These are phyloP conservation scores for Clathrospora elynae DNA, from an alignment of 2,329 filamentous ascomycete species.

Conservation along the genomic window DNA sequence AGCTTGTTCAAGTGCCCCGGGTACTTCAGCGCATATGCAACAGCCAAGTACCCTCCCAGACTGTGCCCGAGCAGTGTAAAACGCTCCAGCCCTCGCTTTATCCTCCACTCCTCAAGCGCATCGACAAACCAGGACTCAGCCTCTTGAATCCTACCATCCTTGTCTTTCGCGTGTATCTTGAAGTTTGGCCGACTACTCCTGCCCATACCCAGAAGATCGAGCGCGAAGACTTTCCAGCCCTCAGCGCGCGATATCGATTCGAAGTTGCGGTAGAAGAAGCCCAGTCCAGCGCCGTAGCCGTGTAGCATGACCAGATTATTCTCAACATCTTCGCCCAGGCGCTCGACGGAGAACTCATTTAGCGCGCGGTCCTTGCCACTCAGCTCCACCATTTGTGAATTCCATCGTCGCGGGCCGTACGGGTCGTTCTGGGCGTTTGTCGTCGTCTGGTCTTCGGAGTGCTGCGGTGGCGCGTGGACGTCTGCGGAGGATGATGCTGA, in stretches of 20 bases:
- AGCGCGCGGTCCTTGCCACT: constrained; percentile 84
- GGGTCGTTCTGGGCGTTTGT: constrained; percentile 67
- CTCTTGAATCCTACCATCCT: constrained; percentile 79
- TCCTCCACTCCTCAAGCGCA: constrained; percentile 93
- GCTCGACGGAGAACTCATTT: constrained; percentile 91
- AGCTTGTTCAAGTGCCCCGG: constrained; percentile 94
- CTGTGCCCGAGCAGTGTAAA: constrained; percentile 95
- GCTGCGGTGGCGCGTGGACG: constrained; percentile 43
- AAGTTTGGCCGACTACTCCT: constrained; percentile 84
- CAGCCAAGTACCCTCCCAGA: constrained; percentile 90
- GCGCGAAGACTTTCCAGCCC: constrained; percentile 87
- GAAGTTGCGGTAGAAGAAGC: constrained; percentile 99
- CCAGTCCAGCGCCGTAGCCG: constrained; percentile 92
- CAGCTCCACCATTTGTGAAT: constrained; percentile 80
- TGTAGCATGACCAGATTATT: constrained; percentile 95
- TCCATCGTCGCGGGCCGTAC: constrained; percentile 83
- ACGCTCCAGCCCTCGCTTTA: constrained; percentile 83
- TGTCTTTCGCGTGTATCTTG: constrained; percentile 80
- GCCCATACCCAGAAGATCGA: constrained; percentile 97
- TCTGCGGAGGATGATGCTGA: constrained; percentile 53
- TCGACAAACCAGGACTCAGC: constrained; percentile 97
- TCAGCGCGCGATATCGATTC: constrained; percentile 78
- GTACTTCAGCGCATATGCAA: constrained; percentile 95
- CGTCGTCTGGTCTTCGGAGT: constrained; percentile 52
- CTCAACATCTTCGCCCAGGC: constrained; percentile 76